A percentile compares a stretch with the other conserved stretches of the same genome.
Evolutionary conservation across 371 early-diverging fungal genomes (phyloP).

Genomic region (Syncephalastrum racemosum): DNA sequence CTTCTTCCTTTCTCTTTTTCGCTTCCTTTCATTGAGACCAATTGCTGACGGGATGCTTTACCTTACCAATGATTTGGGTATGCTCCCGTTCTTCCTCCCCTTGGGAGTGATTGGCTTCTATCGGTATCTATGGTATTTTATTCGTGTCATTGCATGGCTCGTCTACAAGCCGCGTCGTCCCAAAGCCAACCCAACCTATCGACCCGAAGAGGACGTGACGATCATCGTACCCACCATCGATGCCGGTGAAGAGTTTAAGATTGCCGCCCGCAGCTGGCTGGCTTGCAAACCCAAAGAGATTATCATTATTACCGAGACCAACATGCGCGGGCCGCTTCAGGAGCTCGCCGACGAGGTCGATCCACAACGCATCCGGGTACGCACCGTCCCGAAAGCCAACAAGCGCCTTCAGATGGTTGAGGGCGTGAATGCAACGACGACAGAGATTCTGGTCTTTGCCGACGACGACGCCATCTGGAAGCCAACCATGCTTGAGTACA

Average conservation of each 20-base stretch:
- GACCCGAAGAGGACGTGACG: conserved; percentile 58
- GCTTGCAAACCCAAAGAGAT: conserved; percentile 63
- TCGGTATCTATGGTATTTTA: conserved; percentile 67
- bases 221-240: conserved; percentile 74
- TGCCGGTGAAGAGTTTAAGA: conserved; percentile 70
- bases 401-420: conserved; percentile 73
- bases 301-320: conserved; percentile 55
- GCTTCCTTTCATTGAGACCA: neutral
- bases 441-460: conserved; percentile 67
- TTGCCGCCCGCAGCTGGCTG: conserved; percentile 68
- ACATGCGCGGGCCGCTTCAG: conserved; percentile 51
- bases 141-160: conserved; percentile 54
- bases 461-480: conserved; percentile 74
- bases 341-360: conserved; percentile 53
- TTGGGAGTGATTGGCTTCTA: conserved; percentile 70
- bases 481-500: conserved; percentile 56
- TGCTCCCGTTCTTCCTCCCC: conserved; percentile 66
- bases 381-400: conserved; percentile 59
- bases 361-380: conserved; percentile 44
- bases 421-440: conserved; percentile 63
- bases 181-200: conserved; percentile 49
- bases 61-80: conserved; percentile 54
- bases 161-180: conserved; percentile 51
- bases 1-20: neutral
- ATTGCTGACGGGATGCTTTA: conserved; percentile 56